Evolutionary conservation across 2,329 filamentous ascomycete species (phyloP), one percentile per base, ranked within the genome.

Genomic region (Colletotrichum sp.): DNA sequence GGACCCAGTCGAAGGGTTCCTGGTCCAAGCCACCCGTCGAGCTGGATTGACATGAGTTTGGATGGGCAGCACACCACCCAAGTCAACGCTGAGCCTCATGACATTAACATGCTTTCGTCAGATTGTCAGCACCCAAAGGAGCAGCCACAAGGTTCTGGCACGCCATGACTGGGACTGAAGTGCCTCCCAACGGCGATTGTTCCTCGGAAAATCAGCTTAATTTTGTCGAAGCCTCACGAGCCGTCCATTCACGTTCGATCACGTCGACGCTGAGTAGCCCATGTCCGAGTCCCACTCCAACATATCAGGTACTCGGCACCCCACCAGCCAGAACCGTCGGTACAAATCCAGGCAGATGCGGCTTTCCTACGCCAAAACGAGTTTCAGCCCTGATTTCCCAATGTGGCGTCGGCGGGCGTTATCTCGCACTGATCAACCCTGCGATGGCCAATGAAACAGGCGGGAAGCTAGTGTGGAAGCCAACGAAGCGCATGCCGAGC

Each of bases 371-470:
- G 28, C 32, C 59, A 57, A 75, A 60, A 69, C 28, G 57, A 32
- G 59, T 76, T 69, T 66, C 65, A 69, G 59, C 49, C 70, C 21
- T 68, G 44, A 13, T 24, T 28, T 62, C 16, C 12, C 28, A 3
- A 76, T 76, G 26, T 69, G 73, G 63, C 44, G 57, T 69, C 30
- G 24, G 57, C 32, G 63, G 26, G 44, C n/a, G 64, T 24, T 49
- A 21, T 55, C 28, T 24, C 64, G 73, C 73, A 65, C 64, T 52
- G 73, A 69, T 76, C 36, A 57, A 49, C 64, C 36, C 49, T 49
- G 64, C 71, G 44, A 24, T 55, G 26, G 6, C 65, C 64, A 76
- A 65, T 76, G 74, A 76, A 76, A 76, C 74, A 55, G 26, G 21
- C 44, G 34, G 65, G 63, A 59, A 26, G 60, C 28, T 55, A 52